Conservation (phyloP, 257 asterid species). For the Nyctanthes arbortristis region DNA sequence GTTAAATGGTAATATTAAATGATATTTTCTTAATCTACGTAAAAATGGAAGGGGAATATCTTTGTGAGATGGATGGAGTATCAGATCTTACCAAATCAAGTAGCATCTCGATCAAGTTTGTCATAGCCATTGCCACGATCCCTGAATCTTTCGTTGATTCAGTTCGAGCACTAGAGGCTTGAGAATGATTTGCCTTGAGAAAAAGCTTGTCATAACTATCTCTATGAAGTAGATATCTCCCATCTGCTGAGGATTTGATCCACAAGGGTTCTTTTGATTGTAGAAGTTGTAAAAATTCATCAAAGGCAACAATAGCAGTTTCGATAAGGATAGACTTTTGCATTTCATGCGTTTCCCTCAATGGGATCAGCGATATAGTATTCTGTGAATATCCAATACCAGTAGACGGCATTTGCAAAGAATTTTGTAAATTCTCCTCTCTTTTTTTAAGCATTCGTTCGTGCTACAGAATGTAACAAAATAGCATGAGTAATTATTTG, state of each 20-base stretch:
- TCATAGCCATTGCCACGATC: slow-evolving; percentile 52
- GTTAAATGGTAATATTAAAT: too few relatives aligned
- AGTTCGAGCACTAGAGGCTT: slow-evolving; percentile 39
- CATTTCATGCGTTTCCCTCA: slow-evolving; percentile 27
- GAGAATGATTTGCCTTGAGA: slow-evolving; percentile 38
- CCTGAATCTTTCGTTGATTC: slow-evolving; percentile 74
- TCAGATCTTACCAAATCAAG: slow-evolving; percentile 47
- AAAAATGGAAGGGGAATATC: too few relatives aligned
- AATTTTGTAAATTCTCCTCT: too few relatives aligned
- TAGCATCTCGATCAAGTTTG: slow-evolving; percentile 53
- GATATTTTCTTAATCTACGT: too few relatives aligned
- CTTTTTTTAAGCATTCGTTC: slow-evolving; percentile 33
- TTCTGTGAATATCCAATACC: slow-evolving; percentile 26
- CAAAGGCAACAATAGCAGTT: slow-evolving; percentile 42
- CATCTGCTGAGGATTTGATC: slow-evolving; percentile 44
- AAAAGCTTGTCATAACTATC: slow-evolving; percentile 57
- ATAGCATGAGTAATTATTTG: not conserved
- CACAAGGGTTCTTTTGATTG: slow-evolving; percentile 60
- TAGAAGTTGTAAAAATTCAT: slow-evolving; percentile 57
- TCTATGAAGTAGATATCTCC: slow-evolving; percentile 39
- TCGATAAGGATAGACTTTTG: slow-evolving; percentile 42
- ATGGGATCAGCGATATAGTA: slow-evolving; percentile 3
- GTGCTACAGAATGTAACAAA: slow-evolving; percentile 33
- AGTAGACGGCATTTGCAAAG: slow-evolving; percentile 1
- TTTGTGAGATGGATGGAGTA: too few relatives aligned